Evolutionary conservation across 495 filamentous ascomycete genomes (phyloP).

Genomic region (Aspergillus egyptiacus): DNA sequence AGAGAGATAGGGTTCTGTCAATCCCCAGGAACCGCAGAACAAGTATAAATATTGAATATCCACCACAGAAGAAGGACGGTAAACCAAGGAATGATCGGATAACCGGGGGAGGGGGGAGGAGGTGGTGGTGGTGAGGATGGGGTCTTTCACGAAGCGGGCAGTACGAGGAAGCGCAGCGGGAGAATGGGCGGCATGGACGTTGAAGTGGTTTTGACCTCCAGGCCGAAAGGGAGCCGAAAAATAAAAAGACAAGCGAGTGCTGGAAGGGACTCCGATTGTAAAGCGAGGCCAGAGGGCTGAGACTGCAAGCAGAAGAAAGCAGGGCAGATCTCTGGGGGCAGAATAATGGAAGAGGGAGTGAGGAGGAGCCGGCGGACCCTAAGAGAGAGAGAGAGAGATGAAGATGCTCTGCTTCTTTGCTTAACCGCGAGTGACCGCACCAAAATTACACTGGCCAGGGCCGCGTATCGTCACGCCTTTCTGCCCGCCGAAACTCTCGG

Average conservation of each 20-base stretch:
- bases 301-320: constrained; percentile 3
- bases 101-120: constrained; percentile 5
- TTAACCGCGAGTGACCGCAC: constrained; percentile 8
- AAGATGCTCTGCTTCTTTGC: too few relatives aligned
- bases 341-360: constrained; percentile 13
- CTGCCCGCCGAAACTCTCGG: constrained; percentile 19
- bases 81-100: constrained; percentile 20
- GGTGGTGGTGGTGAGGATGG: constrained; percentile 22
- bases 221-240: constrained; percentile 2
- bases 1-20: background rate
- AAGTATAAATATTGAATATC: background rate
- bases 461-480: constrained; percentile 9
- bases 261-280: background rate
- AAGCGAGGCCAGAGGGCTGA: constrained; percentile 3
- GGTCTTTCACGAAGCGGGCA: constrained; percentile 34
- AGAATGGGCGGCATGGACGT: constrained; percentile 30
- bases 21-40: background rate
- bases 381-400: background rate
- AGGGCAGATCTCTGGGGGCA: constrained; percentile 2
- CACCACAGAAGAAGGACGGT: background rate
- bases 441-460: background rate
- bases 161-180: constrained; percentile 32
- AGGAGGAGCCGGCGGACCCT: constrained; percentile 9
- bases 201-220: constrained; percentile 11
- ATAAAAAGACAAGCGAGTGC: constrained; percentile 5